Evolutionary conservation across 2,329 filamentous ascomycete genomes (phyloP), one percentile per base, ranked within the genome.

Genomic region (Fusarium piperis): DNA sequence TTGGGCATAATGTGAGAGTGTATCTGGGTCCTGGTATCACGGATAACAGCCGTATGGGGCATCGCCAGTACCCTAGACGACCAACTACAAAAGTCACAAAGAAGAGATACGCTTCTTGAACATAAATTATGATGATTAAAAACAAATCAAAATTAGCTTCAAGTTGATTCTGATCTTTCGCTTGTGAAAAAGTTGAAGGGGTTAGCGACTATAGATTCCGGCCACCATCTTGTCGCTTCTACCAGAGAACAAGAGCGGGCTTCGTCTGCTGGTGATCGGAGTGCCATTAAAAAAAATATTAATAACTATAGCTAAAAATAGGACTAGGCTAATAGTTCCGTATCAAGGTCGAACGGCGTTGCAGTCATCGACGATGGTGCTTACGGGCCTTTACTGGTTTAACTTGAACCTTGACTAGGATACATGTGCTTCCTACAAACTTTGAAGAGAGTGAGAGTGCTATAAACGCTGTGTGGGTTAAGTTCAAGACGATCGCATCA

Each of bases 51-150:
- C 6, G 3, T 13, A n/a, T 13, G 5, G 4, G 3, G n/a, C 11
- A 8, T 39, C 11, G 11, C 11, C 5, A 3, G 11, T 13, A 13
- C n/a, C n/a, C 10, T 11, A 13, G 10, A 20, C 12, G 36, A 18
- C 6, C 36, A 5, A 20, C 3, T 11, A 18, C n/a, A 39, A 39
- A 11, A 3, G 6, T 12, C 18, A 12, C 11, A 11, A 13, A 20
- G 11, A 4, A 7, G 1, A 20, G 2, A 8, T 8, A 6, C 13
- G 5, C 18, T 20, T 18, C 3, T 13, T 39, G 11, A 39, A 11
- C 6, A 13, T 3, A 18, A 39, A 12, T 2, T 5, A 5, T 3
- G 5, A 7, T 18, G 3, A 7, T 11, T 12, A 0, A 7, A 18
- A 18, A 6, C n/a, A 12, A 12, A 13, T 39, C 3, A 20, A 39